Percentiles rank a stretch among this genome's conserved stretches.
phyloP scores from a whole-genome alignment of 805 yeast species.

The Yamadazyma nakazawae region DNA sequence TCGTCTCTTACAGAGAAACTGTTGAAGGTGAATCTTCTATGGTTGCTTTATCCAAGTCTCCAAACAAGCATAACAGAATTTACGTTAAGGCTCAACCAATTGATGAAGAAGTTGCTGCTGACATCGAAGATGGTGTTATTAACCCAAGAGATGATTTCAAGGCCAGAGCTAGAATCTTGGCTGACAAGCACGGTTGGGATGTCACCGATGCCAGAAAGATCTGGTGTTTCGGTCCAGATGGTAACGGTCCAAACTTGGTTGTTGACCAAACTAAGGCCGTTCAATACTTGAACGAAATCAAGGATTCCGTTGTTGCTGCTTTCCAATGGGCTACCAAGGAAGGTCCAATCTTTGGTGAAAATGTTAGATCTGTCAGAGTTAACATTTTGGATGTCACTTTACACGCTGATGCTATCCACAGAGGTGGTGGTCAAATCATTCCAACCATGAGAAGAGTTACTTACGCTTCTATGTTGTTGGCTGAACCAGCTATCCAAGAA shows the following conservation, averaged over 20 bases:
- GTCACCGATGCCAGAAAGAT: conserved; percentile 99
- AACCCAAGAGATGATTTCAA: conserved; percentile 97
- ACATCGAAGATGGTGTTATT: conserved; percentile 90
- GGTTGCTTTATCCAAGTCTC: conserved; percentile 97
- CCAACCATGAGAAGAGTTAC: conserved; percentile 99
- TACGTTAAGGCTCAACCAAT: conserved; percentile 96
- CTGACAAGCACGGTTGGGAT: conserved; percentile 99
- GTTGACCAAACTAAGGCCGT: conserved; percentile 99
- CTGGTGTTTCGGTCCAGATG: conserved; percentile 99
- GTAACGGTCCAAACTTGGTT: conserved; percentile 97
- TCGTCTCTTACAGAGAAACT: conserved; percentile 98
- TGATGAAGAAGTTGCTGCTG: conserved; percentile 86
- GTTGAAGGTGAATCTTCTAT: conserved; percentile 91
- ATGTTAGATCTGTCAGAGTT: conserved; percentile 91
- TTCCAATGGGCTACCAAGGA: conserved; percentile 99
- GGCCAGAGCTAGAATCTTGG: conserved; percentile 97
- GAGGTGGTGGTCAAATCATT: conserved; percentile 99
- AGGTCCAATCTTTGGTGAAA: conserved; percentile 98
- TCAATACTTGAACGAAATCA: conserved; percentile 97
- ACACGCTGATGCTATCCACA: conserved; percentile 99
- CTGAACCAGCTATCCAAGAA: conserved; percentile 98
- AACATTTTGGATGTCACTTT: conserved; percentile 98
- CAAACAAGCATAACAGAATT: conserved; percentile 99
- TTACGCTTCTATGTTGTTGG: conserved; percentile 95
- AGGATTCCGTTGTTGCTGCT: conserved; percentile 99